Base-by-base conservation (phyloP, 495 filamentous ascomycete genomes). In the Penicillium alfredii region DNA sequence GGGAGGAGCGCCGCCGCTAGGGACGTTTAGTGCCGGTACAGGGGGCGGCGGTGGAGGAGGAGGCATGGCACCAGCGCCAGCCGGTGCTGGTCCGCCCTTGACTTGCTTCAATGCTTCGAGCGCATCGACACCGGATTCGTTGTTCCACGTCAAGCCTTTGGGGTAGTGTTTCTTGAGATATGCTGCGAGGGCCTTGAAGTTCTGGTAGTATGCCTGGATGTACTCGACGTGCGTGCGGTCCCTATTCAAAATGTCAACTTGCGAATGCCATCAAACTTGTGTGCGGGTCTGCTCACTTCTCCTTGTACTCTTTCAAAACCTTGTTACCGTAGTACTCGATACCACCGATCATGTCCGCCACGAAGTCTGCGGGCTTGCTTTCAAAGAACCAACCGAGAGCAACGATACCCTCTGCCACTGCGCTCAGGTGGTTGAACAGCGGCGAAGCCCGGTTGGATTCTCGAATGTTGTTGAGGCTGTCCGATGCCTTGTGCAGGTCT, bases 291-390 rank as follows among this genome's bases (percentile, higher is more conserved):
- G 46, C 81, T 44, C 64, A 94, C 88, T 87, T 90, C 33, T 92
- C 88, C 67, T 90, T 96, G 61, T 85, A 79, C 41, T 87, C 81
- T 53, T 82, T 88, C 41, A 96, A 60, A 23, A 98, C 83, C 39
- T 85, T 77, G 67, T 98, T 95, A 2, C 92, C 93, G 43, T 80
- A 95, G 65, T 86, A 93, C 58, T 95, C 76, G 17, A 88, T 84
- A 31, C 85, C 79, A 15, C 77, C 78, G 6, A 92, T 64, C 30
- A 80, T 78, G 30, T 94, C 90, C 18, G 72, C 72, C 23, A 96
- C 80, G 45, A 85, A 86, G 35, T 87, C 86, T 43, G 73, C 78
- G 1, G 92, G 92, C 55, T 86, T 88, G 17, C 63, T 61, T 28
- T 88, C 81, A 13, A 87, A 73, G 35, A 96, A 80, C 92, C 92